phyloP scores from a whole-genome alignment of 805 yeast species.

The Ogataea sp. region DNA sequence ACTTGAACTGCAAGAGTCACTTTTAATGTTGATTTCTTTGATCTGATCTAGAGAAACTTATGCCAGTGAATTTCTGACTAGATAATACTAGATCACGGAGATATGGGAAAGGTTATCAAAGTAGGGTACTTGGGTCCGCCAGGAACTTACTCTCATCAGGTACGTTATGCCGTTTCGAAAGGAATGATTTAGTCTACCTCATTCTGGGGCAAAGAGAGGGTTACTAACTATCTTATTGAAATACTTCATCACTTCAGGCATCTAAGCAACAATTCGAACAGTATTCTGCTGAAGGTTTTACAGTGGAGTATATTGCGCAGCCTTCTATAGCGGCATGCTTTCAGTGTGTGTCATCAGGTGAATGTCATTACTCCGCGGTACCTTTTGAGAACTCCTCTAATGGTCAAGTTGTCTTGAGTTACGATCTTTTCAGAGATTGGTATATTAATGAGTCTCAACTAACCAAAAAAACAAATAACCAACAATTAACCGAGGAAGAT shows the following conservation, averaged over 20 bases:
- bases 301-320: conserved; percentile 27
- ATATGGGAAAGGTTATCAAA: conserved; percentile 18
- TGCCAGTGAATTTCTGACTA: too few species aligned
- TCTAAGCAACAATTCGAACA: conserved; percentile 34
- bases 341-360: conserved; percentile 31
- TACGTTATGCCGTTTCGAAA: too few species aligned
- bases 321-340: conserved; percentile 55
- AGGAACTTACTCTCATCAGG: conserved; percentile 93
- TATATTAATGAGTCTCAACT: conserved; percentile 19
- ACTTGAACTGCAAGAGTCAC: too few species aligned
- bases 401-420: conserved; percentile 84
- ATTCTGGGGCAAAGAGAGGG: too few species aligned
- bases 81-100: background rate
- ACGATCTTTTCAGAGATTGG: conserved; percentile 73
- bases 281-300: conserved; percentile 9
- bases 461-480: conserved; percentile 3
- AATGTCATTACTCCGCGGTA: conserved; percentile 64
- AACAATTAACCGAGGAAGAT: background rate
- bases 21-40: too few species aligned
- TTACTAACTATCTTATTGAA: background rate
- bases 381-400: conserved; percentile 94
- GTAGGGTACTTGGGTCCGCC: conserved; percentile 82
- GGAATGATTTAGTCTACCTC: too few species aligned
- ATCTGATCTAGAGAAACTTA: too few species aligned
- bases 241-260: conserved; percentile 27